Percentiles rank a stretch among this genome's conserved stretches.
These are phyloP conservation scores for Termitomyces sp. DNA, from an alignment of 768 basidiomycete genomes.

Conservation along the genomic window DNA sequence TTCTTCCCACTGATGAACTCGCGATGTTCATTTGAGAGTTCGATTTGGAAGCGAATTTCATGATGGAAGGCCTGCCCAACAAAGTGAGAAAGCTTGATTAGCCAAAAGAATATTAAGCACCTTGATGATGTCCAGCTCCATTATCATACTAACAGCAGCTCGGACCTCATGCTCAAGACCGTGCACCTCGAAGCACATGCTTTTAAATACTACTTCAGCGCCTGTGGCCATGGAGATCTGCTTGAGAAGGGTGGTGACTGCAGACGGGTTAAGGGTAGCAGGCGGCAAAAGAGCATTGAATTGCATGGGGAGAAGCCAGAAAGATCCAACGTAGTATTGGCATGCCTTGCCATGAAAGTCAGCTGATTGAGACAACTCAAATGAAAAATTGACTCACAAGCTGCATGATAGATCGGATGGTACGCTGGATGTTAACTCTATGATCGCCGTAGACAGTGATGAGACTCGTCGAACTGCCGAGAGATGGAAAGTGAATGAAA, in stretches of 20 bases:
- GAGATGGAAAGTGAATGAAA: conserved; percentile 88
- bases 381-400: conserved; percentile 53
- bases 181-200: conserved; percentile 96
- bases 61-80: conserved; percentile 80
- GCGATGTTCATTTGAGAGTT: conserved; percentile 94
- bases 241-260: conserved; percentile 81
- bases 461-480: conserved; percentile 89
- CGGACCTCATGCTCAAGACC: conserved; percentile 91
- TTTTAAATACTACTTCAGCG: conserved; percentile 94
- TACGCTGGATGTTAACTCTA: conserved; percentile 89
- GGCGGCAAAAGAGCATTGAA: conserved; percentile 90
- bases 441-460: conserved; percentile 94
- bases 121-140: conserved; percentile 91
- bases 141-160: conserved; percentile 75
- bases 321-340: conserved; percentile 93
- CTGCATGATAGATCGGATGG: conserved; percentile 91
- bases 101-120: conserved; percentile 32
- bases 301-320: conserved; percentile 92
- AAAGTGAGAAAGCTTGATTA: neutral
- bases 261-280: conserved; percentile 71
- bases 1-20: conserved; percentile 99
- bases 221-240: conserved; percentile 84
- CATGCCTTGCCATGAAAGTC: conserved; percentile 56
- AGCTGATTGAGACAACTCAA: neutral
- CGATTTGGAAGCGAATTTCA: conserved; percentile 97